These are phyloP conservation scores for Apiosordaria backusii DNA, from an alignment of 495 filamentous ascomycete genomes.

Conservation along the genomic window DNA sequence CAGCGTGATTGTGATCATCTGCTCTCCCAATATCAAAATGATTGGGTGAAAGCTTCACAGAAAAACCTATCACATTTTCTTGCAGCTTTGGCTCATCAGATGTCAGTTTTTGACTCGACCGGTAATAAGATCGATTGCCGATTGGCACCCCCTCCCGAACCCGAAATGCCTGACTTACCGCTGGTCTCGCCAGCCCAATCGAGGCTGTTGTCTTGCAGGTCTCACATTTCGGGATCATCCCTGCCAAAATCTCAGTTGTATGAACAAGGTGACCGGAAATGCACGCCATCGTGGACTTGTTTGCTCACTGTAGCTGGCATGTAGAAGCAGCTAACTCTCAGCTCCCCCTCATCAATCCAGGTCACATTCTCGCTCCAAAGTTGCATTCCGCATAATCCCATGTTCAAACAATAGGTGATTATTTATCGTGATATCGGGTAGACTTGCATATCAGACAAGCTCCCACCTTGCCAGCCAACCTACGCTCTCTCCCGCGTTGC, in stretches of 20 bases:
- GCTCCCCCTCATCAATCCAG: too few species aligned
- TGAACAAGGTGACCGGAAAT: too few species aligned
- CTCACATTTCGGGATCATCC: neutral
- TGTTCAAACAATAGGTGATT: neutral
- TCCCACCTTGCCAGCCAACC: constrained; percentile 84
- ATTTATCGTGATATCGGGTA: neutral
- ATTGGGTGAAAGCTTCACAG: neutral
- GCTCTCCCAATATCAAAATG: too few species aligned
- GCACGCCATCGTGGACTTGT: neutral
- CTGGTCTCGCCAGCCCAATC: neutral
- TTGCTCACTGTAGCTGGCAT: too few species aligned
- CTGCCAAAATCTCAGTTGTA: too few species aligned
- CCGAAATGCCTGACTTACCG: neutral
- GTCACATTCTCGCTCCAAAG: neutral
- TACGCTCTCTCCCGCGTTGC: constrained; percentile 69
- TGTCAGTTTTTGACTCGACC: neutral
- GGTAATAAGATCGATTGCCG: neutral
- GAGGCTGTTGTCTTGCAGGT: neutral
- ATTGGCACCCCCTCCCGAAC: neutral
- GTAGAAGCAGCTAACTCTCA: too few species aligned
- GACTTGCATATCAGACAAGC: constrained; percentile 45
- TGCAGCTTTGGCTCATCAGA: neutral
- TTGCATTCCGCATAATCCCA: neutral
- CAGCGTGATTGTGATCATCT: neutral
- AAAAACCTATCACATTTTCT: neutral